phyloP scores from a whole-genome alignment of 768 basidiomycete genomes.

The Auricularia sp. region DNA sequence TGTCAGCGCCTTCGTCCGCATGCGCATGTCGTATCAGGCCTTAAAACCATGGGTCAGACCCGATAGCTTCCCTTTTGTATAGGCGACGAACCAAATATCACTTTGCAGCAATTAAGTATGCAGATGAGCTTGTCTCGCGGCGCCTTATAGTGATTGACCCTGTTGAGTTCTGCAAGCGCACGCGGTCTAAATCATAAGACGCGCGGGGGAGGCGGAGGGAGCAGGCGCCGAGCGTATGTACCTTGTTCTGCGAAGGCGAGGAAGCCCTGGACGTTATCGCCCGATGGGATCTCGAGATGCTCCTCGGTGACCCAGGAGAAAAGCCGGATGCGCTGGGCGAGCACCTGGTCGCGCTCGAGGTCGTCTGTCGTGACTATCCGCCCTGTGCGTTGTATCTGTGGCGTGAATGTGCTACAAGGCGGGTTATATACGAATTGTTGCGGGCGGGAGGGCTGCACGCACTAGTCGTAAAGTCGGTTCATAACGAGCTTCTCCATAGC shows the following conservation, averaged over 20 bases:
- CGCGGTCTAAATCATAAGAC: not conserved
- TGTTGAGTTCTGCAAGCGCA: constrained; percentile 60
- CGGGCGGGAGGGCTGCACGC: constrained; percentile 21
- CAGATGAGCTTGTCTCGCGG: constrained; percentile 97
- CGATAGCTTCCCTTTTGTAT: constrained; percentile 1
- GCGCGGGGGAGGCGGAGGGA: not conserved
- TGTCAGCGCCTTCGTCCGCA: constrained; percentile 82
- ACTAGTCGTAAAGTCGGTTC: constrained; percentile 96
- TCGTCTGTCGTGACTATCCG: constrained; percentile 86
- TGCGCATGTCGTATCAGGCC: constrained; percentile 77
- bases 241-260: constrained; percentile 85
- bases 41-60: constrained; percentile 20
- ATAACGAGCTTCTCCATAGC: constrained; percentile 99
- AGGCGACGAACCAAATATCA: constrained; percentile 78
- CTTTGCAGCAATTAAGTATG: constrained; percentile 95
- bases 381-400: constrained; percentile 54
- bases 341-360: constrained; percentile 87
- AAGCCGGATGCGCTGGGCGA: constrained; percentile 79
- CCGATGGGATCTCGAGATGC: constrained; percentile 84
- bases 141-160: constrained; percentile 98
- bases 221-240: constrained; percentile 17
- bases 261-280: constrained; percentile 68
- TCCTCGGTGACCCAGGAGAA: constrained; percentile 85
- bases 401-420: constrained; percentile 74
- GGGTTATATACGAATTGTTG: not conserved